Evolutionary conservation across 306 rosid genomes (phyloP), one percentile per base, ranked within the genome.

Genomic region (Cicer yamashitae): DNA sequence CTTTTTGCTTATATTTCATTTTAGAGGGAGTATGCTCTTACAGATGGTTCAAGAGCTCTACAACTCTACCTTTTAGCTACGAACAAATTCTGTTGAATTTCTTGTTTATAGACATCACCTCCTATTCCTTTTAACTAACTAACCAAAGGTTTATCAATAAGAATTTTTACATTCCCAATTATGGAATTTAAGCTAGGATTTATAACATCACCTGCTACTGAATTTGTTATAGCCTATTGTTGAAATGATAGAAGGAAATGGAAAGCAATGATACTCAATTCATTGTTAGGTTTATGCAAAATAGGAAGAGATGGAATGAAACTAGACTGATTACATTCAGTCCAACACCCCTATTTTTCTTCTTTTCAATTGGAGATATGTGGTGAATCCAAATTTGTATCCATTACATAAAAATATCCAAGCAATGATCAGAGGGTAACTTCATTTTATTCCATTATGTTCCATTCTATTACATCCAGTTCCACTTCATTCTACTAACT

Each of bases 191-290:
- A 43, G 60, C 37, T 52, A 25, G 40, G 41, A 48, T 63, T 39
- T 61, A 38, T 18, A 39, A 15, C 20, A 34, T n/a, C 6, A 52
- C 54, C 12, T 41, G 15, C 40, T 10, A 7, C 11, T 44, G 8
- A 25, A 63, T 30, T 71, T 64, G 62, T 64, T 66, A 44, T 44
- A 20, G 54, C 18, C 9, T n/a, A 62, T 44, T 52, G 44, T 66
- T 66, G 17, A 20, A 1, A 18, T 44, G 71, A 66, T 66, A 20
- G 54, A 8, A 30, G 41, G 68, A 37, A 43, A 40, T 39, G 50
- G 50, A 63, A 39, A 14, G 48, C 7, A 63, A 40, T 8, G 30
- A 7, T 39, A 37, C 11, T 37, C 10, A 7, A 34, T 41, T 71
- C 4, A 18, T 15, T 7, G 71, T 74, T 38, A 8, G 37, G 17